Evolutionary conservation across 2,329 filamentous ascomycete species (phyloP), one percentile per base, ranked within the genome.

Genomic region (Botrytis cinerea): DNA sequence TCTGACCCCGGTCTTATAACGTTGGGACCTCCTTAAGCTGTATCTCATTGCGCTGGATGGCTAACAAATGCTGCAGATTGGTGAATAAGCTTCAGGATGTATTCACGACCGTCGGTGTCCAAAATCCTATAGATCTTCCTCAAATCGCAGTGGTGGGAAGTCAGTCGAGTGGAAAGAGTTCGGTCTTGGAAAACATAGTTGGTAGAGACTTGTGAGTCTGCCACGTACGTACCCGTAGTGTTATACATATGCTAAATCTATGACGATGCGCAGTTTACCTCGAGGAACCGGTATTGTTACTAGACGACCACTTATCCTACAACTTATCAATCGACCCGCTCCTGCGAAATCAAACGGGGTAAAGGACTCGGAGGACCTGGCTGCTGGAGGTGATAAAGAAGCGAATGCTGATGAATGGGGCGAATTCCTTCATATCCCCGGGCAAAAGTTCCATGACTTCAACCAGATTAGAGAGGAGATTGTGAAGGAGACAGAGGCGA

Each of bases 31-130:
- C 78, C 74, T 75, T 73, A 77, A 73, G 63, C 48, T 70, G 72
- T 70, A 66, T 73, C 71, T 61, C 60, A 75, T 77, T 78, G 74
- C 75, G 77, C 78, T 76, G 68, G 62, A 75, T 67, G 73, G 76
- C 80, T 79, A 74, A 78, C 76, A 74, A 51, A 51, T 67, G 75
- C 71, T 76, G 72, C 79, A 91, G 89, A 81, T 92, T 98, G 79
- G 96, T 99, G 83, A 99, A 99, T 88, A 98, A 97, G 87, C 91
- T 99, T 66, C 96, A 99, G 83, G 96, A 99, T 93, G 96, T 99
- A 79, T 99, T 99, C 83, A 92, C 95, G 76, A 98, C 96, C 60
- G 96, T 99, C 79, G 96, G 96, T 79, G 96, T 98, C 81, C 96
- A 97, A 89, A 99, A 99, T 85, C 96, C 96, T 76, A 99, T 99